Evolutionary conservation across 352 stramenopile species (phyloP), one percentile per base, ranked within the genome.

Genomic region (Globisporangium radiosum): DNA sequence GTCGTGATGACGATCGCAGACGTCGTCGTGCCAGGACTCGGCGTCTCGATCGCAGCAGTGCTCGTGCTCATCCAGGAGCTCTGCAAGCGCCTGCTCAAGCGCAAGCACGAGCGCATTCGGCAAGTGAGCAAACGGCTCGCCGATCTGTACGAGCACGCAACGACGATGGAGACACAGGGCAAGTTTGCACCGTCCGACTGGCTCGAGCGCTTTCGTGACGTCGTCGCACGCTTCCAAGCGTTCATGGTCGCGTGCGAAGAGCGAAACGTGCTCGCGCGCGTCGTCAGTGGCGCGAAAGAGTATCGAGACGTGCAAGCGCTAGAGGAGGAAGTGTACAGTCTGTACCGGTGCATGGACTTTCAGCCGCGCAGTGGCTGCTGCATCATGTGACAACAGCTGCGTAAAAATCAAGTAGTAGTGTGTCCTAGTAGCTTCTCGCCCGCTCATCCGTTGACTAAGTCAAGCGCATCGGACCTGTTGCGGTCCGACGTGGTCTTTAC

Each of bases 271-370:
- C 45, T 65, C 14, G 3, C 62, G 37, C 47, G 60, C 0, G 10
- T 65, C 15, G 49, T 65, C 10, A 43, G 33, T 4, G 47, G 60
- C 5, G 43, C 48, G 10, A 65, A 48, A 14, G 60, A 65, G 54
- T 51, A 39, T 15, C 45, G 45, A 11, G 54, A 62, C 5, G 54
- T 62, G 40, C 42, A 39, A 11, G 48, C 17, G n/a, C 62, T 65
- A 15, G 60, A 62, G 49, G 60, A 65, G 19, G 45, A 62, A n/a
- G 40, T 65, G 10, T 55, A 65, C 54, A 39, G 47, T n/a, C 49
- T 65, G 15, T 65, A 65, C 33, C 47, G 48, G 1, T 55, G 54
- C n/a, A 62, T 65, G 60, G 55, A 65, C 5, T 65, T 65, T 36
- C 43, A 65, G 49, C 14, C 19, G 17, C 19, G 49, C 13, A 19